phyloP scores from a whole-genome alignment of 768 basidiomycete species.

The Pluteus cervinus region DNA sequence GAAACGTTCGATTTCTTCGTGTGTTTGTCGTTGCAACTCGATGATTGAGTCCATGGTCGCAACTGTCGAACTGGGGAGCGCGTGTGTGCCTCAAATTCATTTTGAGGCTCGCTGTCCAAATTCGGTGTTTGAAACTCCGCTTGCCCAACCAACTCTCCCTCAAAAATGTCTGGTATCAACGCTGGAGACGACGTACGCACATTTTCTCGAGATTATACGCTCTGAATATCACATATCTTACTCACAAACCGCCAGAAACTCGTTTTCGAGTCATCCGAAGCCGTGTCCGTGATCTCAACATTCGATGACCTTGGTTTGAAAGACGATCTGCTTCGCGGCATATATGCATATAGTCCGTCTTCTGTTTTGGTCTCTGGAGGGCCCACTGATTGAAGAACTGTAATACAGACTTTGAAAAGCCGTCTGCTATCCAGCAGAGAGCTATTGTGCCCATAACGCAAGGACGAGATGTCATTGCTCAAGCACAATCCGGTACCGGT shows the following conservation, averaged over 20 bases:
- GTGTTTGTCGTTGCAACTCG: slow-evolving; percentile 91
- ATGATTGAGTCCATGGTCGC: slow-evolving; percentile 82
- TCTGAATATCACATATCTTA: slow-evolving; percentile 1
- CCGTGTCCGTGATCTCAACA: slow-evolving; percentile 82
- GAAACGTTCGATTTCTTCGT: slow-evolving; percentile 93
- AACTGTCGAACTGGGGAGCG: slow-evolving; percentile 1
- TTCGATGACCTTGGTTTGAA: slow-evolving; percentile 91
- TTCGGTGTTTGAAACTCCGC: slow-evolving; percentile 54
- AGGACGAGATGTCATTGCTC: slow-evolving; percentile 97
- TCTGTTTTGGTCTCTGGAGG: not conserved
- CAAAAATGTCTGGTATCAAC: slow-evolving; percentile 77
- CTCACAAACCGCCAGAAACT: slow-evolving; percentile 56
- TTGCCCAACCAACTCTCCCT: slow-evolving; percentile 34
- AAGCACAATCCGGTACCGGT: slow-evolving; percentile 98
- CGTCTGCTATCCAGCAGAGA: slow-evolving; percentile 97
- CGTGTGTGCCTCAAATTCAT: not conserved
- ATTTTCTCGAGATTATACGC: slow-evolving; percentile 11
- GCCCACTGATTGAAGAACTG: not conserved
- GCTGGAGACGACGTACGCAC: slow-evolving; percentile 74
- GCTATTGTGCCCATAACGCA: slow-evolving; percentile 95
- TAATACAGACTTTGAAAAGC: slow-evolving; percentile 82
- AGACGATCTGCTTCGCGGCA: slow-evolving; percentile 91
- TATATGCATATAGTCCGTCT: slow-evolving; percentile 88
- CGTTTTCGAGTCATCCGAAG: slow-evolving; percentile 92
- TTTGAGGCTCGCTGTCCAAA: not conserved